Percentiles rank a stretch among this genome's conserved stretches.
phyloP scores from a whole-genome alignment of 306 rosid genomes.

The Prunus persica region DNA sequence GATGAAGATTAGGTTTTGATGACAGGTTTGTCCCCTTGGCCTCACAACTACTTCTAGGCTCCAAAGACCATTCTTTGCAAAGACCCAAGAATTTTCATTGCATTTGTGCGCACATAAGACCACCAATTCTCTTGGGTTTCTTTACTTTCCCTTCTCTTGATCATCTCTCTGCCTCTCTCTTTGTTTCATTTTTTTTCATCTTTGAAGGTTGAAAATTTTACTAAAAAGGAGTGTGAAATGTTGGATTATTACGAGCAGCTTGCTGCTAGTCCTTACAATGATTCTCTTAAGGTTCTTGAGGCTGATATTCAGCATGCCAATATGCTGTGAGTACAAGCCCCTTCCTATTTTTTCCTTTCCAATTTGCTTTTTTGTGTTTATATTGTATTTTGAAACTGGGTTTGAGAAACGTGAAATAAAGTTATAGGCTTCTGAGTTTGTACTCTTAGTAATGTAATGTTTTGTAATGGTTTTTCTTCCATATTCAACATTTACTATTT shows the following conservation, averaged over 20 bases:
- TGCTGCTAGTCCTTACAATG: slow-evolving; percentile 50
- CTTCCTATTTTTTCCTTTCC: neutral
- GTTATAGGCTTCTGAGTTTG: neutral
- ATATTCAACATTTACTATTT: neutral
- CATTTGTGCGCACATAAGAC: neutral
- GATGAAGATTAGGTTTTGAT: slow-evolving; percentile 17
- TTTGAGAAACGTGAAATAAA: neutral
- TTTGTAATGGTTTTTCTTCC: neutral
- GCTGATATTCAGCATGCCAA: slow-evolving; percentile 81
- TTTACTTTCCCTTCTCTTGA: neutral
- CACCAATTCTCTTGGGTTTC: slow-evolving; percentile 22
- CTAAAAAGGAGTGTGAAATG: slow-evolving; percentile 28
- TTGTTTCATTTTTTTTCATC: neutral
- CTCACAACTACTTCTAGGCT: slow-evolving; percentile 24
- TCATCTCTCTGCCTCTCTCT: slow-evolving; percentile 12
- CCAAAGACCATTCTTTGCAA: slow-evolving; percentile 30
- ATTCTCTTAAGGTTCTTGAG: slow-evolving; percentile 66
- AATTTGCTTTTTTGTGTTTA: too few relatives aligned
- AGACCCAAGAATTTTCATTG: slow-evolving; percentile 14
- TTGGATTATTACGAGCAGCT: slow-evolving; percentile 51
- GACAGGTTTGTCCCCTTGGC: neutral
- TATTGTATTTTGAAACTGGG: neutral
- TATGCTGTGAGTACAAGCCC: slow-evolving; percentile 49
- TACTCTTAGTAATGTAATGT: neutral
- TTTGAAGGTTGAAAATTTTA: neutral